Percentiles rank a stretch among this genome's conserved stretches.
Conservation (phyloP, 2,329 filamentous ascomycete species). For the Orbilia javanica region DNA sequence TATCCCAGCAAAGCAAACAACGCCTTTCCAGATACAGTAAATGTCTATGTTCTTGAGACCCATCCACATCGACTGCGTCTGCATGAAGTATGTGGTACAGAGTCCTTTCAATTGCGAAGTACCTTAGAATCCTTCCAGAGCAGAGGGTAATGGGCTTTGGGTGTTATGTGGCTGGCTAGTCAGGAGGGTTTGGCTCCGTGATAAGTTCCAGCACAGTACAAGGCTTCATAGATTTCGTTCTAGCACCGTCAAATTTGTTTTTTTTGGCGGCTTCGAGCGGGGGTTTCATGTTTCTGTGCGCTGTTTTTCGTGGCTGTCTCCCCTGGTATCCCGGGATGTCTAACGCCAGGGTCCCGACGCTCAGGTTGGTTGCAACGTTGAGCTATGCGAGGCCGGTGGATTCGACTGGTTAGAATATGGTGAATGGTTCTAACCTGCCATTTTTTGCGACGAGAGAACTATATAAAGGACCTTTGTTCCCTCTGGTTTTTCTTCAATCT, state of each 20-base stretch:
- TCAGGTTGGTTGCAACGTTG: constrained; percentile 7
- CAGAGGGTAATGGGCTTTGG: background rate
- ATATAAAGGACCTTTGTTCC: constrained; percentile 5
- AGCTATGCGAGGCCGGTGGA: background rate
- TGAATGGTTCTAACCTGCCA: background rate
- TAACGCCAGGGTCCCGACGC: constrained; percentile 16
- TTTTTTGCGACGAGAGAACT: background rate
- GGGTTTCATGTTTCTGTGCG: constrained; percentile 8
- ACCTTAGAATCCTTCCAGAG: background rate
- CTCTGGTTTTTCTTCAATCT: background rate
- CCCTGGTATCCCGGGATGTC: constrained; percentile 15
- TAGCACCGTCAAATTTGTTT: background rate
- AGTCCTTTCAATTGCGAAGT: background rate
- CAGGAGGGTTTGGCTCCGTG: constrained; percentile 12
- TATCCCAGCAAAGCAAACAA: constrained; percentile 18
- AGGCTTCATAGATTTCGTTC: constrained; percentile 14
- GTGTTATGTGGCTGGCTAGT: background rate
- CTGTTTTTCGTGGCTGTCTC: constrained; percentile 18
- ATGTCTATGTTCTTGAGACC: constrained; percentile 9
- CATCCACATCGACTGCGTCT: constrained; percentile 6
- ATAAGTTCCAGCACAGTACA: background rate
- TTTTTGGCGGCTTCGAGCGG: constrained; percentile 22
- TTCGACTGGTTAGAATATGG: constrained; percentile 8
- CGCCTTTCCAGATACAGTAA: constrained; percentile 15
- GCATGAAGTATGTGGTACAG: constrained; percentile 24